phyloP scores from a whole-genome alignment of 1,139 yeast species.

The Meyerozyma athensensis region DNA sequence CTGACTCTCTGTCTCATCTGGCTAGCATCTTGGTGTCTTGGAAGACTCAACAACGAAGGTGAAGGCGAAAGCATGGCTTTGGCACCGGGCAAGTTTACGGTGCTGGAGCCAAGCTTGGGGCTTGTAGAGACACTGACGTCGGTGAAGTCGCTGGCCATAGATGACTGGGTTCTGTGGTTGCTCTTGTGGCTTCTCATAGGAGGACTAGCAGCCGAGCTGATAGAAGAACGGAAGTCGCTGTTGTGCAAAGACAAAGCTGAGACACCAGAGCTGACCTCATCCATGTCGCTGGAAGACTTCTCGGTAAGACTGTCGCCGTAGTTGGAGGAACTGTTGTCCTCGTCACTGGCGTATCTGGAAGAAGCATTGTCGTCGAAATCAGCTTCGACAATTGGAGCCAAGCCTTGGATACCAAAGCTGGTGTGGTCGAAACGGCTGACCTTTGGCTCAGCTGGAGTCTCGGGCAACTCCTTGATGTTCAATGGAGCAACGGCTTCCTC shows the following conservation, averaged over 20 bases:
- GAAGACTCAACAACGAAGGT: conserved; percentile 11
- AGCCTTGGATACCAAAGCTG: conserved; percentile 32
- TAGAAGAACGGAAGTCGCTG: conserved; percentile 30
- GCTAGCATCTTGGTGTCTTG: conserved; percentile 7
- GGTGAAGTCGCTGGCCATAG: conserved; percentile 13
- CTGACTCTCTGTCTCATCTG: conserved; percentile 25
- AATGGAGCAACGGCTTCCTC: conserved; percentile 4
- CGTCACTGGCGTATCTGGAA: conserved; percentile 34
- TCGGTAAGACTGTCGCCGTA: conserved; percentile 15
- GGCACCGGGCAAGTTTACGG: conserved; percentile 6
- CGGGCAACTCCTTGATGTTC: conserved; percentile 7
- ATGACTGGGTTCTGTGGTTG: conserved; percentile 9
- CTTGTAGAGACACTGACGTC: conserved; percentile 8
- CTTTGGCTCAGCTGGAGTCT: conserved; percentile 8
- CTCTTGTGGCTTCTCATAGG: conserved; percentile 7
- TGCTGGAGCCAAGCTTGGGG: conserved; percentile 8
- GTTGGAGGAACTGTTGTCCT: conserved; percentile 16
- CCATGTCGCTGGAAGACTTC: conserved; percentile 14
- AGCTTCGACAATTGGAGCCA: conserved; percentile 38
- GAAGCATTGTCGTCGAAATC: conserved; percentile 27
- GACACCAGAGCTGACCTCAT: conserved; percentile 29
- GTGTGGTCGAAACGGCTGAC: conserved; percentile 21
- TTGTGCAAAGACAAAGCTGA: conserved; percentile 41
- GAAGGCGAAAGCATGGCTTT: conserved; percentile 9
- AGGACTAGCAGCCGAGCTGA: conserved; percentile 11